A percentile compares a stretch with the other conserved stretches of the same genome.
These are phyloP conservation scores for Knoxia roxburghii DNA, from an alignment of 257 asterid genomes.

Conservation along the genomic window DNA sequence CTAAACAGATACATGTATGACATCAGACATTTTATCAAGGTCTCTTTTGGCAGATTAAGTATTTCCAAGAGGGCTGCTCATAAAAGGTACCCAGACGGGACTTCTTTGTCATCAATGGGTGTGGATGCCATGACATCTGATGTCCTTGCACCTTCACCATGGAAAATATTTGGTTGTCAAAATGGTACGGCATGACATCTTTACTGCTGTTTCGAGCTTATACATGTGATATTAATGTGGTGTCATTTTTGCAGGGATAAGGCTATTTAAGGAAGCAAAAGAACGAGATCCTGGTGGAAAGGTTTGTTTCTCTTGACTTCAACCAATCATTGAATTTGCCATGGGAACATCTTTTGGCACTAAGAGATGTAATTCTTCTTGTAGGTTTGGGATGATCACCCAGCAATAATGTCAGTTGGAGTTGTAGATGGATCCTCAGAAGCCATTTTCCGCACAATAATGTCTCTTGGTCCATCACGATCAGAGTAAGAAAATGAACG, in stretches of 20 bases:
- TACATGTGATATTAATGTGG: slow-evolving; percentile 4
- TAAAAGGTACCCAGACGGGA: slow-evolving; percentile 34
- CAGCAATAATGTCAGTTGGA: slow-evolving; percentile 98
- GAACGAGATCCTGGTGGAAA: slow-evolving; percentile 51
- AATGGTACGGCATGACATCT: slow-evolving; percentile 41
- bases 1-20: neutral
- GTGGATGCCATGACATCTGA: slow-evolving; percentile 68
- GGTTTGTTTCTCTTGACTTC: slow-evolving; percentile 33
- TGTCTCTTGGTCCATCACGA: slow-evolving; percentile 98
- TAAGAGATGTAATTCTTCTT: slow-evolving; percentile 11
- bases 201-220: neutral
- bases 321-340: slow-evolving; percentile 1
- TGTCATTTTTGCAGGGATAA: slow-evolving; percentile 52
- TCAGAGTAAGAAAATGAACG: slow-evolving; percentile 56
- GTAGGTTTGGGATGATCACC: slow-evolving; percentile 57
- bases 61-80: slow-evolving; percentile 46
- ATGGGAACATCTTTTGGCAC: neutral
- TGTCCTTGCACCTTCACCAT: slow-evolving; percentile 76
- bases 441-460: slow-evolving; percentile 81
- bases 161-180: slow-evolving; percentile 85
- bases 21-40: neutral
- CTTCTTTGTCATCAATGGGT: slow-evolving; percentile 36
- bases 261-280: slow-evolving; percentile 87
- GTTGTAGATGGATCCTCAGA: slow-evolving; percentile 89
- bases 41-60: slow-evolving; percentile 43